Conservation (phyloP, 1,284 basidiomycete species). For the Apiotrichum mycotoxinovorans region DNA sequence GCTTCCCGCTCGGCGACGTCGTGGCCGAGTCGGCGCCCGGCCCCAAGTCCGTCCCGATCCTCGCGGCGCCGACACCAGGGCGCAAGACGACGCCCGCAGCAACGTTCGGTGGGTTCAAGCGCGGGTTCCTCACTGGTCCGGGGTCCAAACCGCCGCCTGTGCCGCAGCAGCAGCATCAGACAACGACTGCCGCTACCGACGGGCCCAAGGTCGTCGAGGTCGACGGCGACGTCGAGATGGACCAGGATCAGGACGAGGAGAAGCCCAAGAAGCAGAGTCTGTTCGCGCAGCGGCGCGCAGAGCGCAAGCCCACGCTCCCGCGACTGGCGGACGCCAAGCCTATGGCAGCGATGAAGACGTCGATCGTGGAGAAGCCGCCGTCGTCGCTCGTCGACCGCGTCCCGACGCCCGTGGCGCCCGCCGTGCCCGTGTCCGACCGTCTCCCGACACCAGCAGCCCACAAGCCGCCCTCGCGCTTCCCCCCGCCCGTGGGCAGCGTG, state of each 20-base stretch:
- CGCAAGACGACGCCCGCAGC: slow-evolving; percentile 2
- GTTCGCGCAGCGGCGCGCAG: slow-evolving; percentile 28
- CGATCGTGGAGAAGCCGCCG: slow-evolving; percentile 29
- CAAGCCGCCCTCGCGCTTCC: neutral
- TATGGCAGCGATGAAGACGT: slow-evolving; percentile 28
- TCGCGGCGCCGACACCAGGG: slow-evolving; percentile 29
- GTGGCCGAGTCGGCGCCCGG: slow-evolving; percentile 11
- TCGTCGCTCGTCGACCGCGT: neutral
- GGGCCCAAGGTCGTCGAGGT: slow-evolving; percentile 4
- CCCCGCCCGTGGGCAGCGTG: neutral
- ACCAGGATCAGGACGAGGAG: neutral
- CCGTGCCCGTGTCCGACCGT: neutral
- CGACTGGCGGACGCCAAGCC: slow-evolving; percentile 26
- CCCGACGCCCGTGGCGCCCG: neutral
- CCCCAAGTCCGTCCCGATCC: slow-evolving; percentile 31
- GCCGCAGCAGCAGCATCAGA: neutral
- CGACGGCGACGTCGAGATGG: slow-evolving; percentile 5
- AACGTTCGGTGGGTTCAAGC: slow-evolving; percentile 39
- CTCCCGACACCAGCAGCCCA: neutral
- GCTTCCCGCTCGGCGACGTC: slow-evolving; percentile 22
- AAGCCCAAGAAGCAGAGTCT: slow-evolving; percentile 34
- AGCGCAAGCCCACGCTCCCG: slow-evolving; percentile 14
- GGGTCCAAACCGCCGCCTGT: slow-evolving; percentile 2
- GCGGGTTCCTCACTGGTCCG: slow-evolving; percentile 29
- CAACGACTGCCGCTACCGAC: neutral